Conservation (phyloP, 192 early-diverging fungal genomes). For the Backusella luteola region DNA sequence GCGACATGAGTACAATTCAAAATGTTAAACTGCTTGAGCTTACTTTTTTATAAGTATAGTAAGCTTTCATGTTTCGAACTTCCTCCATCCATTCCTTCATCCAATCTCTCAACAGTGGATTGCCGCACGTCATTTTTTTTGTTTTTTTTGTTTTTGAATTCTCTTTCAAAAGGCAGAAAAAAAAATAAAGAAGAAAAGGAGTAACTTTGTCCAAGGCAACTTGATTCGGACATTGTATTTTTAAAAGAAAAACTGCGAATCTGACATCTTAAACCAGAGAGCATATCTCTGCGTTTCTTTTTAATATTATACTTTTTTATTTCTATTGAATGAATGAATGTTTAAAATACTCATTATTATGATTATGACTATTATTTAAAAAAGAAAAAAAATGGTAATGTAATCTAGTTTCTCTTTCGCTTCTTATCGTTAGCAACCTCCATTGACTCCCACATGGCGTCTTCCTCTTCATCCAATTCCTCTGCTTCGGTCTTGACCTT, state of each 20-base stretch:
- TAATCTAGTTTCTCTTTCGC: conserved; percentile 18
- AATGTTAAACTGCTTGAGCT: not conserved
- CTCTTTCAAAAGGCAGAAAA: too few relatives aligned
- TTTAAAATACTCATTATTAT: not conserved
- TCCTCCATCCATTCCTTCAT: conserved; percentile 66
- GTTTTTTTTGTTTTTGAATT: not conserved
- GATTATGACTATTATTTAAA: not conserved
- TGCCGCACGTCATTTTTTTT: conserved; percentile 47
- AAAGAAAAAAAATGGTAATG: not conserved
- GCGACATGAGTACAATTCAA: too few relatives aligned
- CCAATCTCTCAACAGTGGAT: conserved; percentile 68
- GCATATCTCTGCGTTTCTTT: too few relatives aligned
- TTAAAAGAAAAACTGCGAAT: too few relatives aligned
- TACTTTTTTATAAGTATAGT: conserved; percentile 59
- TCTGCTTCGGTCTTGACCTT: conserved; percentile 14
- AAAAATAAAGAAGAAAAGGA: too few relatives aligned
- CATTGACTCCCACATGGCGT: conserved; percentile 68
- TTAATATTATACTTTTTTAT: not conserved
- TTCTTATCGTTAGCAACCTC: conserved; percentile 19
- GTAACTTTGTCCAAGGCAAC: too few relatives aligned
- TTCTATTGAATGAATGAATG: not conserved
- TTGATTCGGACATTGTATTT: too few relatives aligned
- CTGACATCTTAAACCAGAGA: too few relatives aligned
- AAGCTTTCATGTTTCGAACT: conserved; percentile 45
- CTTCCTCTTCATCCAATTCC: conserved; percentile 55